phyloP scores from a whole-genome alignment of 1,139 yeast species.

The Sugiyamaella paludigena region DNA sequence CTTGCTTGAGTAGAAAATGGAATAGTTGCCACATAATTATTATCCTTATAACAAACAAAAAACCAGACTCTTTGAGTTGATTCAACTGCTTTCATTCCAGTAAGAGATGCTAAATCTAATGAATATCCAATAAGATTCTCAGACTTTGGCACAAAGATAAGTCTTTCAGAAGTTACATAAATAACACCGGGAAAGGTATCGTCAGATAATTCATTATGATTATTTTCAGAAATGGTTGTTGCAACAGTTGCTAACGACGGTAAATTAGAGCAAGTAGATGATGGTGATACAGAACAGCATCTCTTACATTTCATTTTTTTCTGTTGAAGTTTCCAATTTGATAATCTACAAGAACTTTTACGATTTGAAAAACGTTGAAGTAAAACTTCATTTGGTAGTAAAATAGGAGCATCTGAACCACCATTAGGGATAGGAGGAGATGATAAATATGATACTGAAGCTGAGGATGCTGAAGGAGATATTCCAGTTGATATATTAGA shows the following conservation, averaged over 20 bases:
- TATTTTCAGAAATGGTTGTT: conserved; percentile 16
- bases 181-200: conserved; percentile 29
- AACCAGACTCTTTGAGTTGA: conserved; percentile 23
- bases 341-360: conserved; percentile 21
- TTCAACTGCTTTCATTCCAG: conserved; percentile 32
- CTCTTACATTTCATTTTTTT: conserved; percentile 19
- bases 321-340: conserved; percentile 22
- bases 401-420: conserved; percentile 30
- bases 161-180: conserved; percentile 34
- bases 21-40: conserved; percentile 27
- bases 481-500: not conserved
- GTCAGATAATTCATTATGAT: conserved; percentile 25
- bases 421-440: conserved; percentile 15
- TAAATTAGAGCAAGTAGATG: not conserved
- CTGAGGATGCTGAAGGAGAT: not conserved
- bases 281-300: conserved; percentile 11
- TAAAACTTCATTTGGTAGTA: conserved; percentile 35
- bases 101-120: conserved; percentile 28
- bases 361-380: conserved; percentile 31
- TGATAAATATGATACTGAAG: not conserved
- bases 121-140: conserved; percentile 26
- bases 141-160: conserved; percentile 30
- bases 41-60: conserved; percentile 28
- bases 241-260: too few species aligned
- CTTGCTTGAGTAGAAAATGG: conserved; percentile 32